A percentile compares a stretch with the other conserved stretches of the same genome.
phyloP scores from a whole-genome alignment of 2,329 filamentous ascomycete genomes.

The Botrytis medusae region DNA sequence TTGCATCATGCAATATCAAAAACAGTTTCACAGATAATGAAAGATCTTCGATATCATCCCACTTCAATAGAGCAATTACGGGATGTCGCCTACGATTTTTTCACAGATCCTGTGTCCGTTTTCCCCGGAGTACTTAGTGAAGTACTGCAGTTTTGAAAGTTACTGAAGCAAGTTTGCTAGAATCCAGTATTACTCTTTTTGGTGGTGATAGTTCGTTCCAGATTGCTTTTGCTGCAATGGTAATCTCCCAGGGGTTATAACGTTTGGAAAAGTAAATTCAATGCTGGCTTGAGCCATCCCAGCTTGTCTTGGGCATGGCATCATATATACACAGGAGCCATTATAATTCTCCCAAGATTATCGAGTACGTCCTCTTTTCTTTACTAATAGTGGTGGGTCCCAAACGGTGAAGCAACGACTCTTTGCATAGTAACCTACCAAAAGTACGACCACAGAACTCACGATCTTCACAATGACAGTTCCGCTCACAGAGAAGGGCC shows the following conservation, averaged over 20 bases:
- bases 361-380: background rate
- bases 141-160: too few relatives aligned
- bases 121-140: background rate
- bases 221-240: background rate
- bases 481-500: slow-evolving; percentile 12
- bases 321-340: slow-evolving; percentile 5
- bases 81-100: background rate
- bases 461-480: background rate
- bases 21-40: background rate
- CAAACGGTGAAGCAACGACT: background rate
- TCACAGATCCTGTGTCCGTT: too few relatives aligned
- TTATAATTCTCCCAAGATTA: background rate
- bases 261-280: background rate
- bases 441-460: background rate
- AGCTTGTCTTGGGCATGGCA: background rate
- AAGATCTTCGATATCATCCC: background rate
- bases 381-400: slow-evolving; percentile 1
- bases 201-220: background rate
- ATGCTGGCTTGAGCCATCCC: slow-evolving; percentile 3
- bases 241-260: background rate
- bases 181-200: background rate
- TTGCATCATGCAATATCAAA: background rate
- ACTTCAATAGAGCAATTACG: background rate
- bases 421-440: background rate
- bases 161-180: background rate